A percentile compares a stretch with the other conserved stretches of the same genome.
These are phyloP conservation scores for Friedmanniomyces endolithicus DNA, from an alignment of 495 filamentous ascomycete genomes.

Conservation along the genomic window DNA sequence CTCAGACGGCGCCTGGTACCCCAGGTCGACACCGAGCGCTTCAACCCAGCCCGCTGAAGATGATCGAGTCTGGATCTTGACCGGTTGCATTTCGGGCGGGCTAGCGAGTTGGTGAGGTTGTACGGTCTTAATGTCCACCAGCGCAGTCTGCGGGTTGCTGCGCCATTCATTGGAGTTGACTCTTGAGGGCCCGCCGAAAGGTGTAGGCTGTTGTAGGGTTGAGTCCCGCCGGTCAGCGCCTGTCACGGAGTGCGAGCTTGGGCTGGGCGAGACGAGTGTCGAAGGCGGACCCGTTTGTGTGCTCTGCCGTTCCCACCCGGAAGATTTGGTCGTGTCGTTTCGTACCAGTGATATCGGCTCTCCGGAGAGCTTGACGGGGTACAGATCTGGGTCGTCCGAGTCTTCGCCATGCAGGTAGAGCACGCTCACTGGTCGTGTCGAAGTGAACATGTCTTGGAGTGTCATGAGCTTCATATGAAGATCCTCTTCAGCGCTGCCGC, in stretches of 20 bases:
- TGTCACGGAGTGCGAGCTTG: slow-evolving; percentile 26
- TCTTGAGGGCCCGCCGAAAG: slow-evolving; percentile 25
- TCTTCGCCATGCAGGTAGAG: slow-evolving; percentile 74
- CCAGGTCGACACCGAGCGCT: slow-evolving; percentile 73
- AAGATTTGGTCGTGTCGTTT: slow-evolving; percentile 42
- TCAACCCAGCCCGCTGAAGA: slow-evolving; percentile 73
- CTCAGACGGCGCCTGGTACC: slow-evolving; percentile 71
- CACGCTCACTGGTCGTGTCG: slow-evolving; percentile 72
- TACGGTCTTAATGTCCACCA: slow-evolving; percentile 29
- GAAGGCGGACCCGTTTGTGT: slow-evolving; percentile 31
- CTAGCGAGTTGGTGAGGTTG: slow-evolving; percentile 30
- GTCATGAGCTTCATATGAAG: slow-evolving; percentile 69
- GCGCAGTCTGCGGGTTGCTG: slow-evolving; percentile 41
- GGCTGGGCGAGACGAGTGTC: slow-evolving; percentile 32
- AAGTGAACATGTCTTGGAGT: slow-evolving; percentile 93
- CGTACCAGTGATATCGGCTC: slow-evolving; percentile 49
- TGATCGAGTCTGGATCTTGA: slow-evolving; percentile 36
- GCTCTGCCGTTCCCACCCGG: slow-evolving; percentile 47
- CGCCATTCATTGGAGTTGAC: slow-evolving; percentile 40
- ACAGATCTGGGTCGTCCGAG: slow-evolving; percentile 75
- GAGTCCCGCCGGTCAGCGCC: slow-evolving; percentile 22
- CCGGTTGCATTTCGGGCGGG: slow-evolving; percentile 38
- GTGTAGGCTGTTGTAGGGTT: slow-evolving; percentile 24
- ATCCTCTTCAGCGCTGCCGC: slow-evolving; percentile 69
- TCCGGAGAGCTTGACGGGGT: slow-evolving; percentile 64